These are phyloP conservation scores for Glomus cerebriforme DNA, from an alignment of 192 early-diverging fungal genomes.

Conservation along the genomic window DNA sequence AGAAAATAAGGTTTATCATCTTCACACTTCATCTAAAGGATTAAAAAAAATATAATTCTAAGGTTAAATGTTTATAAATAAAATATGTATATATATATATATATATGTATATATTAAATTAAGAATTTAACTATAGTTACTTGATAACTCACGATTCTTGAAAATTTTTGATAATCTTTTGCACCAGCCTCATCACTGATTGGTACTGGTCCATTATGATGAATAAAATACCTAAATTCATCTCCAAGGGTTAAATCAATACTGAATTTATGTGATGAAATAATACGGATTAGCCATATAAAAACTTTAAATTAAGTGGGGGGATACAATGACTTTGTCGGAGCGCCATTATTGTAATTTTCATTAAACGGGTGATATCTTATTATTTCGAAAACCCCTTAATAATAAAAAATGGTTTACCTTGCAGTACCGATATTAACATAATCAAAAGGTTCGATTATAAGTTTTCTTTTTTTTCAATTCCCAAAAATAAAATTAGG, in stretches of 20 bases:
- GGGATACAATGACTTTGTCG: too few relatives aligned
- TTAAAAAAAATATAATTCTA: neutral
- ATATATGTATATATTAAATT: too few relatives aligned
- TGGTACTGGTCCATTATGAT: slow-evolving; percentile 25
- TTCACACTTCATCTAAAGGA: slow-evolving; percentile 10
- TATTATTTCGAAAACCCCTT: neutral
- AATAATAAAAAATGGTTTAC: neutral
- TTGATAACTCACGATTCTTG: slow-evolving; percentile 17
- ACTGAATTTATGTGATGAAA: neutral
- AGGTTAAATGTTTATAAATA: slow-evolving; percentile 1
- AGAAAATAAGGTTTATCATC: slow-evolving; percentile 26
- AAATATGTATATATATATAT: neutral
- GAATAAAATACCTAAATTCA: slow-evolving; percentile 32
- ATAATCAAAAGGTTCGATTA: slow-evolving; percentile 20
- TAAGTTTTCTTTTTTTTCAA: slow-evolving; percentile 25
- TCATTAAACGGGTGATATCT: neutral
- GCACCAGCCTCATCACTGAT: slow-evolving; percentile 29
- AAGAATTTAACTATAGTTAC: neutral
- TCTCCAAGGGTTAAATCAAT: slow-evolving; percentile 27
- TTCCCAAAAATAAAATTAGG: neutral
- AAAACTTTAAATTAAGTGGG: too few relatives aligned
- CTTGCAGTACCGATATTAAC: slow-evolving; percentile 23
- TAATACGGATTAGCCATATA: too few relatives aligned
- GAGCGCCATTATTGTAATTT: too few relatives aligned
- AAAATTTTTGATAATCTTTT: slow-evolving; percentile 32